Base-by-base conservation (phyloP, 371 early-diverging fungal species). In the Mortierella sp. region DNA sequence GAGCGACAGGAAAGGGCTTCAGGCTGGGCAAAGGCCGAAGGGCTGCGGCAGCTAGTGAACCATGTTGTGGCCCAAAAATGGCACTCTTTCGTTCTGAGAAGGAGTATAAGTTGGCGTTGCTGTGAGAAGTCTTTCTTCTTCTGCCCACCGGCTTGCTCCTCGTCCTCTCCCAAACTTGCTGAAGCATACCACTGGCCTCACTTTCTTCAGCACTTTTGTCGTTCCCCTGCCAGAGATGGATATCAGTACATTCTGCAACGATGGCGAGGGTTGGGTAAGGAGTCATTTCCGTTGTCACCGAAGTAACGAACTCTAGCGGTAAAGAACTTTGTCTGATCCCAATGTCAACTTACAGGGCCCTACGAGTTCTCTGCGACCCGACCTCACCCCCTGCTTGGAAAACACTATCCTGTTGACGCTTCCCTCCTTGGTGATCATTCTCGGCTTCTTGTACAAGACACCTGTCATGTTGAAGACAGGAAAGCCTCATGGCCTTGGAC, bases 381-480 rank as follows among this genome's bases (percentile, higher is more conserved):
- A 70, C 40, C 65, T 77, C 31, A 77, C 78, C 13, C 67, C 54
- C 6, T 77, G 78, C 27, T 62, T 77, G 10, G 78, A 77, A 24
- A 54, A 77, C 49, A 70, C 78, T 49, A 77, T 77, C 47, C 67
- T 77, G 19, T 28, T 55, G 24, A 58, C 51, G 2, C 65, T 77
- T 1, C 67, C 78, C 17, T 57, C 78, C 14, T 59, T 77, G 21
- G n/a, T 57, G 27, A 59, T 55, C 21, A 60, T 70, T 37, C n/a
- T 70, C 14, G 54, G 46, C 14, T 47, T 66, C 17, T 25, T 51
- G 34, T 51, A 46, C 39, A 25, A 54, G 27, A 43, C 55, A 6
- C 37, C 34, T 19, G 21, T 19, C 14, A 69, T 77, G 70, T 69
- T 51, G 66, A 59, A 34, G 13, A 51, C 50, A 13, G 78, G 78